Evolutionary conservation across 352 stramenopile species (phyloP).

Genomic region (Phytophthora aleatoria): DNA sequence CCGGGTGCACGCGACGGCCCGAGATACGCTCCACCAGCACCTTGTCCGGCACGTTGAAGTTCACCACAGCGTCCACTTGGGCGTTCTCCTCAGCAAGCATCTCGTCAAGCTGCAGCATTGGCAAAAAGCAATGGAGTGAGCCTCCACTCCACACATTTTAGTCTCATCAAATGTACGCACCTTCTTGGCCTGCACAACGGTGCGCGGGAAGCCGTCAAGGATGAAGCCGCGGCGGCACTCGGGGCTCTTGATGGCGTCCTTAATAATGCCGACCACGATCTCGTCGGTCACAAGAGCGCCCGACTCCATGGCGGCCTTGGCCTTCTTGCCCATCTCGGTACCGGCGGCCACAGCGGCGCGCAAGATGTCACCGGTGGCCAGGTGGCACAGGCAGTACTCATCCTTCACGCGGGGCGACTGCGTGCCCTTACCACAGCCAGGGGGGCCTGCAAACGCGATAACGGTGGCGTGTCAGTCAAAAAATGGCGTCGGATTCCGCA

Average conservation of each 20-base stretch:
- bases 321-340: conserved; percentile 98
- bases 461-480: conserved; percentile 7
- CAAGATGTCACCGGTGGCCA: conserved; percentile 99
- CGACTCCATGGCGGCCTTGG: conserved; percentile 98
- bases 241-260: conserved; percentile 96
- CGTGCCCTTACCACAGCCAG: conserved; percentile 98
- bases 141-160: background rate
- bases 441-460: conserved; percentile 58
- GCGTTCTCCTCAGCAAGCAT: conserved; percentile 93
- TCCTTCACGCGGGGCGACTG: conserved; percentile 98
- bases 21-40: conserved; percentile 97
- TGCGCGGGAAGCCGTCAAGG: conserved; percentile 99
- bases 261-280: conserved; percentile 99
- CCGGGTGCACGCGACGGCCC: conserved; percentile 95
- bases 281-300: conserved; percentile 96
- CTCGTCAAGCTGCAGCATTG: conserved; percentile 89
- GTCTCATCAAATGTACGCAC: conserved; percentile 31
- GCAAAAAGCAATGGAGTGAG: conserved; percentile 7
- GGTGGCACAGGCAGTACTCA: conserved; percentile 97
- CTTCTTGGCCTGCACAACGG: conserved; percentile 96
- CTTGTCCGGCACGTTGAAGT: conserved; percentile 96
- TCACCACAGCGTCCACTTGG: conserved; percentile 92
- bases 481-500: conserved; percentile 1
- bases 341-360: conserved; percentile 95
- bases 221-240: conserved; percentile 99